A percentile compares a stretch with the other conserved stretches of the same genome.
phyloP scores from a whole-genome alignment of 306 rosid species.

The Acacia confusa region DNA sequence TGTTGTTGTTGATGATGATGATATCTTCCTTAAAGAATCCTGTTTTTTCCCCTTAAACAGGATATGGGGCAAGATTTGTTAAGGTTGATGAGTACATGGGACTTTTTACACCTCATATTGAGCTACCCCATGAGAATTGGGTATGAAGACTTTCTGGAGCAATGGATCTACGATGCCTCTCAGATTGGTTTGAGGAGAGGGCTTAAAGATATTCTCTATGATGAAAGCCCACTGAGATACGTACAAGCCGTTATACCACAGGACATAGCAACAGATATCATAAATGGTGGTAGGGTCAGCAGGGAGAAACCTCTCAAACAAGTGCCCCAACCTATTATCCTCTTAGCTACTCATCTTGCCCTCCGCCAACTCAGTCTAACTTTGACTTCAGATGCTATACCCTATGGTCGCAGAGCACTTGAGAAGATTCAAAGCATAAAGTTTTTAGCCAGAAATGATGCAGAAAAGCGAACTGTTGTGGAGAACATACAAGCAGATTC shows the following conservation, averaged over 20 bases:
- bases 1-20: too few relatives aligned
- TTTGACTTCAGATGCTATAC: not conserved
- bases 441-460: not conserved
- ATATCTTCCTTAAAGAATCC: not conserved
- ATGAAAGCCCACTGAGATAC: too few relatives aligned
- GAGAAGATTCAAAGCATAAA: not conserved
- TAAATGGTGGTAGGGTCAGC: too few relatives aligned
- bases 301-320: too few relatives aligned
- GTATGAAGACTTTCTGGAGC: not conserved
- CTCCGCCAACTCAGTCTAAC: not conserved
- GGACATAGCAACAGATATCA: too few relatives aligned
- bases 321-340: too few relatives aligned
- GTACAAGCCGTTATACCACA: too few relatives aligned
- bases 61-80: too few relatives aligned
- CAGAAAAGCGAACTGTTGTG: not conserved
- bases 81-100: not conserved
- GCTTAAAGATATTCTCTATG: too few relatives aligned
- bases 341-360: not conserved
- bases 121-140: slow-evolving; percentile 1
- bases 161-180: not conserved
- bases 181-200: not conserved
- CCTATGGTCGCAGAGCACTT: too few relatives aligned
- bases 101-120: not conserved
- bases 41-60: too few relatives aligned
- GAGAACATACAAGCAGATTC: not conserved